Percentiles rank a stretch among this genome's conserved stretches.
Conservation (phyloP, 2,329 filamentous ascomycete species). For the Thelonectria blattea region DNA sequence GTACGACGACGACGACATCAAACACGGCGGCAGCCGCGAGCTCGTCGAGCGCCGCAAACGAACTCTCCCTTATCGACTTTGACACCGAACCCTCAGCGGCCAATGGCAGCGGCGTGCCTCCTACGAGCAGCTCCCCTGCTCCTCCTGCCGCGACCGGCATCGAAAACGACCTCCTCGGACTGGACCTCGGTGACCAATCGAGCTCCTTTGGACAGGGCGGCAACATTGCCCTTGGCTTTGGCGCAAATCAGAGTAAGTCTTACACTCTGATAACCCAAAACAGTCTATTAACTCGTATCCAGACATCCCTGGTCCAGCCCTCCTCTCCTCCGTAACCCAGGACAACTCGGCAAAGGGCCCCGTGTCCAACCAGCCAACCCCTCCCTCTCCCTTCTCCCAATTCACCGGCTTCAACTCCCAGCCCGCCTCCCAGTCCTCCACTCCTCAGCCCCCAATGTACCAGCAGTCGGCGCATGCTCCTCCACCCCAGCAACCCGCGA, state of each 20-base stretch:
- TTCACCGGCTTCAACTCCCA: constrained; percentile 63
- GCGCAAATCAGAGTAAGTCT: constrained; percentile 68
- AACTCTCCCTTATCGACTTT: constrained; percentile 94
- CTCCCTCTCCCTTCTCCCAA: constrained; percentile 57
- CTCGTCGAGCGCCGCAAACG: constrained; percentile 57
- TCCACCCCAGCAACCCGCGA: constrained; percentile 49
- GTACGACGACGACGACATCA: constrained; percentile 49
- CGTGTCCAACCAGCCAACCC: constrained; percentile 40
- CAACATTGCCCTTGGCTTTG: constrained; percentile 82
- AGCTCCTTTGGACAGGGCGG: constrained; percentile 74
- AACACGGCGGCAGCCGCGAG: constrained; percentile 66
- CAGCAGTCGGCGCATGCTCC: constrained; percentile 55
- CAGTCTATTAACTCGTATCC: constrained; percentile 25
- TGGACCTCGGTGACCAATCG: constrained; percentile 75
- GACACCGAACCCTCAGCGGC: constrained; percentile 67
- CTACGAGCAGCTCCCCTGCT: constrained; percentile 36
- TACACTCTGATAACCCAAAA: neutral
- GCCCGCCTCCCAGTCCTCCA: constrained; percentile 57
- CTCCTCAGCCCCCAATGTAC: constrained; percentile 57
- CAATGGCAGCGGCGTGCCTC: constrained; percentile 51
- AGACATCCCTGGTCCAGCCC: constrained; percentile 69
- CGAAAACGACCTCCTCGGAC: constrained; percentile 88
- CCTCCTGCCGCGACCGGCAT: constrained; percentile 66
- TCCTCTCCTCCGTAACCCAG: constrained; percentile 69
- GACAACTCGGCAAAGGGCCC: constrained; percentile 61